Evolutionary conservation across 106 monocot genomes (phyloP).

Genomic region (Dendrobium huoshanense): DNA sequence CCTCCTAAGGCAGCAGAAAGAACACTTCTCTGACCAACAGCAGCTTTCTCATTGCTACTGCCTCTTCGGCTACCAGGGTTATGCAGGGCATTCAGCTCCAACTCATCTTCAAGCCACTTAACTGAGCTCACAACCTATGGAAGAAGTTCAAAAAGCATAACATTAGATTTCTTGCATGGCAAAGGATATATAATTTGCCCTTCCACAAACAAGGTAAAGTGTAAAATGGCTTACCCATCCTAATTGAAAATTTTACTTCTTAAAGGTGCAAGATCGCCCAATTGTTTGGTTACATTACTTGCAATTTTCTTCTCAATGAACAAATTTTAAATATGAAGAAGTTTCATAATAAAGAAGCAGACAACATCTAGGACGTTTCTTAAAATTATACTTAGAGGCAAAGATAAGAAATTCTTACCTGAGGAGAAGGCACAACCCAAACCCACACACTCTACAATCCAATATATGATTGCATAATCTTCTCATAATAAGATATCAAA

Average conservation of each 20-base stretch:
- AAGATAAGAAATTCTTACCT: background rate
- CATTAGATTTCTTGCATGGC: background rate
- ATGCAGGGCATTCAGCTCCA: constrained; percentile 92
- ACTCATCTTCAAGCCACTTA: constrained; percentile 99
- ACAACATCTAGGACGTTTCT: background rate
- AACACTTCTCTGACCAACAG: constrained; percentile 66
- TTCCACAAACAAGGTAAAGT: background rate
- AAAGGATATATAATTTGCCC: background rate
- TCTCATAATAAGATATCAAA: background rate
- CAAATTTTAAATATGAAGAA: background rate
- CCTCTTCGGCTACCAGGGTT: constrained; percentile 86
- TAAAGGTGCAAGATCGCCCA: background rate
- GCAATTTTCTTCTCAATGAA: background rate
- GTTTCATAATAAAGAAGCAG: background rate
- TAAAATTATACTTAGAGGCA: background rate
- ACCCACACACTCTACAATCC: background rate
- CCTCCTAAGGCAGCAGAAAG: constrained; percentile 94
- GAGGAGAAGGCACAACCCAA: background rate
- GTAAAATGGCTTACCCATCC: background rate
- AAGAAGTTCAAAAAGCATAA: constrained; percentile 1
- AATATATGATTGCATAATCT: background rate
- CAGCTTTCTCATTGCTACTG: constrained; percentile 84
- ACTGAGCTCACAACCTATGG: constrained; percentile 91
- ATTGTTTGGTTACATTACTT: background rate
- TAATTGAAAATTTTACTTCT: constrained; percentile 3